These are phyloP conservation scores for Raphanus hybrid DNA, from an alignment of 441 rosid species.

Conservation along the genomic window DNA sequence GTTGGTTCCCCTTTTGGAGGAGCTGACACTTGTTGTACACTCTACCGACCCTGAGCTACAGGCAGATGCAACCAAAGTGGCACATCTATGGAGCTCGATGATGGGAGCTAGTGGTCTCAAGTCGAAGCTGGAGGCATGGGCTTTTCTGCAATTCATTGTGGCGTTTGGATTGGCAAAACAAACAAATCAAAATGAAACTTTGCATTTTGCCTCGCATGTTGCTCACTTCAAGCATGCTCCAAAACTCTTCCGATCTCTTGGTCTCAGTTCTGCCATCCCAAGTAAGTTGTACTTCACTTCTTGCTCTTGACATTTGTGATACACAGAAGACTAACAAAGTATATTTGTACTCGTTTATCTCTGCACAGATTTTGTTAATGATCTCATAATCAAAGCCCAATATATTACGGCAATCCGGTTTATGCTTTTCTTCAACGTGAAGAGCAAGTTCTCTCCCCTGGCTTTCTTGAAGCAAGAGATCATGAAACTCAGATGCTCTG, in stretches of 20 bases:
- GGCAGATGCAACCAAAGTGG: constrained; percentile 29
- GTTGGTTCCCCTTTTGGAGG: constrained; percentile 34
- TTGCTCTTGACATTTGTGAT: constrained; percentile 3
- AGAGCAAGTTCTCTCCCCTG: constrained; percentile 8
- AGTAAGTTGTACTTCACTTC: constrained; percentile 32
- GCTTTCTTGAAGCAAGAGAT: constrained; percentile 27
- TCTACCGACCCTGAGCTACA: constrained; percentile 11
- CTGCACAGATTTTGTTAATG: constrained; percentile 20
- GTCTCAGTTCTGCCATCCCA: constrained; percentile 23
- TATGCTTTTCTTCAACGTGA: constrained; percentile 26
- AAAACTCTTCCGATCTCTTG: constrained; percentile 34
- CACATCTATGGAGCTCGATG: constrained; percentile 28
- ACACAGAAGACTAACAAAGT: constrained; percentile 18
- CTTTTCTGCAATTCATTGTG: constrained; percentile 38
- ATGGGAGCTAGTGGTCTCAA: constrained; percentile 12
- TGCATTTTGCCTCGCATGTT: constrained; percentile 14
- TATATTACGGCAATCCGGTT: constrained; percentile 31
- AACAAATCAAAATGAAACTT: background rate
- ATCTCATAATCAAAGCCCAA: constrained; percentile 6
- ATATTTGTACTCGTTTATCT: constrained; percentile 9
- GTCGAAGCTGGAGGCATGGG: constrained; percentile 28
- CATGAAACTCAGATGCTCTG: constrained; percentile 21
- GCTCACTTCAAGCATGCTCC: constrained; percentile 40
- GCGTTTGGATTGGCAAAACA: constrained; percentile 22
- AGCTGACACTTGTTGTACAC: constrained; percentile 9